Conservation (phyloP, 2,329 filamentous ascomycete species). For the Fonsecaea erecta region DNA sequence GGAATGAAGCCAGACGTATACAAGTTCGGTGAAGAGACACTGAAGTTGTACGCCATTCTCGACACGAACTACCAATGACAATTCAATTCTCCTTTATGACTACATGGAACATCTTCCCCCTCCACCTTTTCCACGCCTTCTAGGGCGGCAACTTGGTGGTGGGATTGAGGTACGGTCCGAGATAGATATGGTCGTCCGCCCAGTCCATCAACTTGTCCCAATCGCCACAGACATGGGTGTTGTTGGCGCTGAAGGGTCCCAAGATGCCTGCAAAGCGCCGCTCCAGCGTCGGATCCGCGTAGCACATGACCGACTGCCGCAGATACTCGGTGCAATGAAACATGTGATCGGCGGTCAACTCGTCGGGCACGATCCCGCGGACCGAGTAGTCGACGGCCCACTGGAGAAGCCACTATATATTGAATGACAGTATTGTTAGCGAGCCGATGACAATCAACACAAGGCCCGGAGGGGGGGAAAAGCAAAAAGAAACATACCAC, state of each 20-base stretch:
- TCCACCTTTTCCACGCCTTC: too few species aligned
- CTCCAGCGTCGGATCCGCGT: conserved; percentile 7
- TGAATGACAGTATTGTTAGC: background rate
- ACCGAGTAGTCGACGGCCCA: conserved; percentile 5
- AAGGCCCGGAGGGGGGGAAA: background rate
- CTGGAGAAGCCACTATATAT: conserved; percentile 5
- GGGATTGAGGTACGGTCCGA: conserved; percentile 9
- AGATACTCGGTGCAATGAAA: conserved; percentile 12
- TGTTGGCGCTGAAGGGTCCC: conserved; percentile 7
- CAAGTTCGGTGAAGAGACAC: background rate
- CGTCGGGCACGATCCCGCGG: conserved; percentile 4
- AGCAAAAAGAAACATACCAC: background rate
- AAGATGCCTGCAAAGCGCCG: conserved; percentile 6
- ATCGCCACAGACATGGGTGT: conserved; percentile 11
- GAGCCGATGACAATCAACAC: background rate
- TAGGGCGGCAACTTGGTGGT: conserved; percentile 6
- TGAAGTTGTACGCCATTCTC: too few species aligned
- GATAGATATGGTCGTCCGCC: conserved; percentile 11
- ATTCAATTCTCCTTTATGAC: background rate
- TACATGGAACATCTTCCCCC: too few species aligned
- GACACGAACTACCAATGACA: background rate
- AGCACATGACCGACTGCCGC: conserved; percentile 13
- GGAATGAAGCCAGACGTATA: background rate
- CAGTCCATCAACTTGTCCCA: conserved; percentile 17
- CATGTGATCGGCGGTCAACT: conserved; percentile 10